phyloP scores from a whole-genome alignment of 2,329 filamentous ascomycete species.

The Aspergillus viridinutans region DNA sequence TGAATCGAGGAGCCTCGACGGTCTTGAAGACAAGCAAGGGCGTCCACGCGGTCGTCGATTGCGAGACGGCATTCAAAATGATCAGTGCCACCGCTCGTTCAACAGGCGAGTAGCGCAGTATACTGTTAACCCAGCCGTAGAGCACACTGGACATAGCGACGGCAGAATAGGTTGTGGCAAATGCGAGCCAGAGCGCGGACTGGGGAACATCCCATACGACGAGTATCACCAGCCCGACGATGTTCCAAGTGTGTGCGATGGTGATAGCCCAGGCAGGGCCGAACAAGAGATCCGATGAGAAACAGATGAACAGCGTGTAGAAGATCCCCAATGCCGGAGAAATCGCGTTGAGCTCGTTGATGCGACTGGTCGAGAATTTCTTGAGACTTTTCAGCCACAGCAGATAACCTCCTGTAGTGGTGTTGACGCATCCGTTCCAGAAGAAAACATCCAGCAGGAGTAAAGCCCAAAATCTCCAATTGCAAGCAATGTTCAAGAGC shows the following conservation, averaged over 20 bases:
- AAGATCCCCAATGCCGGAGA: constrained; percentile 55
- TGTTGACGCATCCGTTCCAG: constrained; percentile 52
- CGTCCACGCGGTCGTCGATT: constrained; percentile 56
- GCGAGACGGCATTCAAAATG: constrained; percentile 50
- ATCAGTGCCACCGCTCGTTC: constrained; percentile 50
- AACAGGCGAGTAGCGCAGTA: constrained; percentile 37
- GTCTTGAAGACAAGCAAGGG: constrained; percentile 50
- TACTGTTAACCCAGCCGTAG: constrained; percentile 54
- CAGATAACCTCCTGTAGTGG: constrained; percentile 48
- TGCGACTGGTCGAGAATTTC: constrained; percentile 42
- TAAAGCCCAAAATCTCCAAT: constrained; percentile 50
- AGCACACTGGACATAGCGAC: constrained; percentile 53
- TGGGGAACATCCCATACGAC: constrained; percentile 56
- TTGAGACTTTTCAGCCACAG: constrained; percentile 57
- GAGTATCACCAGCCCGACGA: constrained; percentile 51
- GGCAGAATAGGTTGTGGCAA: constrained; percentile 47
- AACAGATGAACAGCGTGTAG: constrained; percentile 52
- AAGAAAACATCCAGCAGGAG: constrained; percentile 53
- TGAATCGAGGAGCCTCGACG: constrained; percentile 41
- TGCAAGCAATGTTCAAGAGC: constrained; percentile 34
- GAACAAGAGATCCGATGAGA: constrained; percentile 51
- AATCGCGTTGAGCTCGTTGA: constrained; percentile 52
- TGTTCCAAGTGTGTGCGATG: constrained; percentile 48
- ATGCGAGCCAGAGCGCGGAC: constrained; percentile 52
- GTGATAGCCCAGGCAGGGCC: constrained; percentile 56